Conservation (phyloP, 1,284 basidiomycete species). For the Hemileia vastatrix region DNA sequence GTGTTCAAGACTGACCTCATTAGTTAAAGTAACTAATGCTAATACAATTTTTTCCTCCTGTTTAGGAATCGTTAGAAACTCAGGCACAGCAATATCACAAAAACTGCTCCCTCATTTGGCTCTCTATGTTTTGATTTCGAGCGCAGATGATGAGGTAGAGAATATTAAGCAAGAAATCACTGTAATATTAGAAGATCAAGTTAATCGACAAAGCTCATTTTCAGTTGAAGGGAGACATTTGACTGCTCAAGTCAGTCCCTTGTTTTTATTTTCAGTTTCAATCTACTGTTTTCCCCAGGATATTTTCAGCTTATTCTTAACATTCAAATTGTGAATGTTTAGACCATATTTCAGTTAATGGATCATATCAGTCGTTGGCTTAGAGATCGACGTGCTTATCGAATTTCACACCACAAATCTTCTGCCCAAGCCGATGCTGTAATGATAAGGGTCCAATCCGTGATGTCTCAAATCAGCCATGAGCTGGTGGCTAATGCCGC, state of each 20-base stretch:
- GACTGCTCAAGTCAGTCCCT: constrained; percentile 64
- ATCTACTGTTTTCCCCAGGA: background rate
- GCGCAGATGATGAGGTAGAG: constrained; percentile 55
- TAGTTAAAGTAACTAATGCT: constrained; percentile 52
- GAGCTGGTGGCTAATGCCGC: constrained; percentile 87
- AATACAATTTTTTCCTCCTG: constrained; percentile 68
- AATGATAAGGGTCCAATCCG: constrained; percentile 57
- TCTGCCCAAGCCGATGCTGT: constrained; percentile 47
- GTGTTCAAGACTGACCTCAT: constrained; percentile 68
- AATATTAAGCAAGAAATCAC: constrained; percentile 68
- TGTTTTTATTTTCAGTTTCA: background rate
- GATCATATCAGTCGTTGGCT: constrained; percentile 93
- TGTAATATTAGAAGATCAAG: constrained; percentile 76
- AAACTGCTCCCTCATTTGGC: constrained; percentile 86
- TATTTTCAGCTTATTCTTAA: background rate
- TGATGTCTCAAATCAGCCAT: constrained; percentile 73
- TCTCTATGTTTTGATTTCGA: constrained; percentile 72
- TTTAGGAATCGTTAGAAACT: constrained; percentile 66
- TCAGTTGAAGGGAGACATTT: constrained; percentile 67
- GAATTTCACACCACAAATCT: constrained; percentile 40
- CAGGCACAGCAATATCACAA: constrained; percentile 82
- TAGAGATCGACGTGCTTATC: constrained; percentile 50
- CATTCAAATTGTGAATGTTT: background rate
- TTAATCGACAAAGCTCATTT: constrained; percentile 54
- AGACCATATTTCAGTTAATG: constrained; percentile 87